Evolutionary conservation across 2,329 filamentous ascomycete genomes (phyloP), one percentile per base, ranked within the genome.

Genomic region (Curvularia spicifera): DNA sequence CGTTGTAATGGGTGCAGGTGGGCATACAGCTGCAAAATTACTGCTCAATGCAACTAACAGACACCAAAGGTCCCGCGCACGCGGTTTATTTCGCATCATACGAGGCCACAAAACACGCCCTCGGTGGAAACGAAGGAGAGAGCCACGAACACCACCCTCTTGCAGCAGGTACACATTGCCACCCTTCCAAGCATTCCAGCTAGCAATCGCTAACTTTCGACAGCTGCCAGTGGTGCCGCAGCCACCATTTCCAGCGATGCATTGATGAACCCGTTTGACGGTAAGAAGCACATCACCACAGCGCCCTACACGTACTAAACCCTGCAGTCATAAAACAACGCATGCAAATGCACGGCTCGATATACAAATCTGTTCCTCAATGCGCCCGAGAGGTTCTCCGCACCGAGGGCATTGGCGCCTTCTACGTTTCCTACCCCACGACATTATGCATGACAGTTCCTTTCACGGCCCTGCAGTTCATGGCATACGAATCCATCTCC

Each of bases 31-130:
- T 43, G 47, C 49, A 39, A 43, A 49, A 33, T 18, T 29, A 46
- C 42, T 28, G 49, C 43, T 35, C 47, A 39, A 54, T 26, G 61
- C 61, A 66, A 66, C 67, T 66, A 68, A 76, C 74, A 53, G 28
- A 44, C 18, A n/a, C 67, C 60, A 49, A 70, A 97, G 94, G 94
- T 66, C 95, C 95, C 68, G 95, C 95, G 60, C 95, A 99, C 75
- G 95, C 95, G 44, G 93, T 99, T 57, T 98, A 99, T 78, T 99
- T 99, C 79, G 94, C 93, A 54, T 98, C 95, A 40, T 99, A 98
- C 78, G 95, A 99, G 82, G 88, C 91, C 59, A 93, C 98, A 62
- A 99, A 99, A 83, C 93, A 99, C 72, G 81, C 93, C 44, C 95
- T 97, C 82, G 95, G 95, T 57, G 95, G 94, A 47, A 98, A 98